These are phyloP conservation scores for Domatiomyces globalis DNA, from an alignment of 2,329 filamentous ascomycete species.

Conservation along the genomic window DNA sequence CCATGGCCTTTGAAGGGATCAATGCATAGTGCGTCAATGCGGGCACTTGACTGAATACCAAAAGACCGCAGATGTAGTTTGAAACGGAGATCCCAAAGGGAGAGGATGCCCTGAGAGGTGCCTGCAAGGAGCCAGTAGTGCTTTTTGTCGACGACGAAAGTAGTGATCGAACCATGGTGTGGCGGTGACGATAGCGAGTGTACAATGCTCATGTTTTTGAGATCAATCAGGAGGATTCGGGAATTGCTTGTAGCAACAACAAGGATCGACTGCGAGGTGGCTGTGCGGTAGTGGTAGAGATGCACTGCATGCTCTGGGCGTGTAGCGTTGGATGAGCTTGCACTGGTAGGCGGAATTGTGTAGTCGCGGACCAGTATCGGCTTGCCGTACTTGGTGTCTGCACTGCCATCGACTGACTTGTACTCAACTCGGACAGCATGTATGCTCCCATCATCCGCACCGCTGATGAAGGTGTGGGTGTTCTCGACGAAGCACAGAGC, in stretches of 20 bases:
- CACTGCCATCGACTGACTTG: slow-evolving; percentile 40
- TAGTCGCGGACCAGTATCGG: slow-evolving; percentile 65
- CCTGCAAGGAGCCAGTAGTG: slow-evolving; percentile 84
- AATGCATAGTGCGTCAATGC: slow-evolving; percentile 47
- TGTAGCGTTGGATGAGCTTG: slow-evolving; percentile 18
- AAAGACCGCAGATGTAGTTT: slow-evolving; percentile 73
- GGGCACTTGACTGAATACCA: slow-evolving; percentile 70
- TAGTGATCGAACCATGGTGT: slow-evolving; percentile 80
- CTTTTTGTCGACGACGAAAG: slow-evolving; percentile 74
- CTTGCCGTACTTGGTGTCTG: slow-evolving; percentile 60
- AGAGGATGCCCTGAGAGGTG: slow-evolving; percentile 81
- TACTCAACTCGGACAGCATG: slow-evolving; percentile 77
- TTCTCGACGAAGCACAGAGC: slow-evolving; percentile 84
- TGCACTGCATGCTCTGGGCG: slow-evolving; percentile 65
- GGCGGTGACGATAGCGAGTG: slow-evolving; percentile 76
- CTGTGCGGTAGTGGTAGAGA: slow-evolving; percentile 80
- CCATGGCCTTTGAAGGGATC: slow-evolving; percentile 67
- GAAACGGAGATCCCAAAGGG: slow-evolving; percentile 96
- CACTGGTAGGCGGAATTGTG: slow-evolving; percentile 43
- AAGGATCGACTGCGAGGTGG: slow-evolving; percentile 60
- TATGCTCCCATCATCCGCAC: slow-evolving; percentile 76
- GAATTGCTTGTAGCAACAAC: slow-evolving; percentile 77
- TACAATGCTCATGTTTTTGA: slow-evolving; percentile 70
- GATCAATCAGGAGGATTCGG: slow-evolving; percentile 67
- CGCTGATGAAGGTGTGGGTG: slow-evolving; percentile 85